Percentiles rank a stretch among this genome's conserved stretches.
Conservation (phyloP, 768 basidiomycete genomes). For the Boletus subcaerulescens region DNA sequence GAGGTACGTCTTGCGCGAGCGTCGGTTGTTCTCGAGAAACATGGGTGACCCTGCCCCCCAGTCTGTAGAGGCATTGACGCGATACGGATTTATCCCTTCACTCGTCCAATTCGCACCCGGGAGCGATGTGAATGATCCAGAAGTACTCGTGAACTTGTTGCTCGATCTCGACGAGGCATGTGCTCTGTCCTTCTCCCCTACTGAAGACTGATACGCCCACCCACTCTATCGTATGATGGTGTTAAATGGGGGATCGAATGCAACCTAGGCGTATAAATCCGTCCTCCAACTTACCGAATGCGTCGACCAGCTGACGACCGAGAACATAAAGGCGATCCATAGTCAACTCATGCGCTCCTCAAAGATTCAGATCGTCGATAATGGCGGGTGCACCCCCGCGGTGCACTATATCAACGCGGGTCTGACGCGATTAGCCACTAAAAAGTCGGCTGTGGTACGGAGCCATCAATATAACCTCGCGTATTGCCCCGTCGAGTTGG, state of each 20-base stretch:
- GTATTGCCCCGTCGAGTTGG: constrained; percentile 29
- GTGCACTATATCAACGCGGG: constrained; percentile 32
- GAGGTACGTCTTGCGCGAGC: constrained; percentile 10
- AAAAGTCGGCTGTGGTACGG: constrained; percentile 30
- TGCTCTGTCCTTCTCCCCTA: background rate
- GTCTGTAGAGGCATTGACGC: constrained; percentile 28
- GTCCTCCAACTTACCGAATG: constrained; percentile 22
- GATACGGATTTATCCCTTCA: constrained; percentile 24
- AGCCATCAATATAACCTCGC: constrained; percentile 35
- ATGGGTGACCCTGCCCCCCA: background rate
- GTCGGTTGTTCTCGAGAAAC: background rate
- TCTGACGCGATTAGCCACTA: constrained; percentile 25
- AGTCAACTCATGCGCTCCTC: constrained; percentile 31
- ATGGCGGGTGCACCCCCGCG: background rate
- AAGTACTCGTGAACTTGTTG: constrained; percentile 18
- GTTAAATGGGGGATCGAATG: background rate
- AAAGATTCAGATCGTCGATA: constrained; percentile 25
- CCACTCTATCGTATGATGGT: background rate
- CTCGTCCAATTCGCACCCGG: constrained; percentile 21
- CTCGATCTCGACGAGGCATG: constrained; percentile 28
- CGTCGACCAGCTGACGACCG: constrained; percentile 27
- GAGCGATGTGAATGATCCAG: constrained; percentile 25
- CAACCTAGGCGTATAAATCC: constrained; percentile 23
- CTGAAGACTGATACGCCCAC: background rate
- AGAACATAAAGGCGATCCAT: constrained; percentile 29